These are phyloP conservation scores for Alternaria consortialis DNA, from an alignment of 2,329 filamentous ascomycete genomes.

Conservation along the genomic window DNA sequence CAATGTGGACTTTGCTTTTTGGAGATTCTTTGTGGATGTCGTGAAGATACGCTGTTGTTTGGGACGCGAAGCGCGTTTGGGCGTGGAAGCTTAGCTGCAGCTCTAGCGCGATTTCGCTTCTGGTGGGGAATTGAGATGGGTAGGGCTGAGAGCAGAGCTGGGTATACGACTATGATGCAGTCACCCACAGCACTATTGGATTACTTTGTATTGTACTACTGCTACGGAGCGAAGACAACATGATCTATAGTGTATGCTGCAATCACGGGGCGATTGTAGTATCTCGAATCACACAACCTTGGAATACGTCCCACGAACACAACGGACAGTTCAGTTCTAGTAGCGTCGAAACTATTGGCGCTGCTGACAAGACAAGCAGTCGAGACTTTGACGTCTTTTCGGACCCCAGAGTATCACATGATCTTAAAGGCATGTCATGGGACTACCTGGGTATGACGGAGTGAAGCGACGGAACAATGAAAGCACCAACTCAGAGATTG, in stretches of 20 bases:
- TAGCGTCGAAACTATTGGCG: not conserved
- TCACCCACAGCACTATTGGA: not conserved
- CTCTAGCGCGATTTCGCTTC: slow-evolving; percentile 27
- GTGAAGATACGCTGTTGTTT: slow-evolving; percentile 19
- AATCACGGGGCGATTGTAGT: rapidly evolving
- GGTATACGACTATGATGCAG: not conserved
- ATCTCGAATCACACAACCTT: not conserved
- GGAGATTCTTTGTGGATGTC: slow-evolving; percentile 8
- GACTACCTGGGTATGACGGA: not conserved
- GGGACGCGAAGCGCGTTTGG: slow-evolving; percentile 30
- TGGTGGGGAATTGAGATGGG: slow-evolving; percentile 9
- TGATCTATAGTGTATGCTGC: not conserved
- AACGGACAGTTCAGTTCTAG: not conserved
- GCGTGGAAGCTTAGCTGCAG: slow-evolving; percentile 23
- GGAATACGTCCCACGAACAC: too few relatives aligned
- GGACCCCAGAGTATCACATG: not conserved
- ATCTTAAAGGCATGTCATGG: not conserved
- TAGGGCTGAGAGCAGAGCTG: slow-evolving; percentile 11
- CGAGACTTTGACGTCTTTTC: not conserved
- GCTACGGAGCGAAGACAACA: not conserved
- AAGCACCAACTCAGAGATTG: not conserved
- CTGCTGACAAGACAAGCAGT: not conserved
- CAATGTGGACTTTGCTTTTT: slow-evolving; percentile 16
- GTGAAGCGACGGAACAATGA: not conserved
- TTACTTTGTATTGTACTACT: not conserved